Conservation (phyloP, 2,329 filamentous ascomycete genomes). For the Fusarium sp. region DNA sequence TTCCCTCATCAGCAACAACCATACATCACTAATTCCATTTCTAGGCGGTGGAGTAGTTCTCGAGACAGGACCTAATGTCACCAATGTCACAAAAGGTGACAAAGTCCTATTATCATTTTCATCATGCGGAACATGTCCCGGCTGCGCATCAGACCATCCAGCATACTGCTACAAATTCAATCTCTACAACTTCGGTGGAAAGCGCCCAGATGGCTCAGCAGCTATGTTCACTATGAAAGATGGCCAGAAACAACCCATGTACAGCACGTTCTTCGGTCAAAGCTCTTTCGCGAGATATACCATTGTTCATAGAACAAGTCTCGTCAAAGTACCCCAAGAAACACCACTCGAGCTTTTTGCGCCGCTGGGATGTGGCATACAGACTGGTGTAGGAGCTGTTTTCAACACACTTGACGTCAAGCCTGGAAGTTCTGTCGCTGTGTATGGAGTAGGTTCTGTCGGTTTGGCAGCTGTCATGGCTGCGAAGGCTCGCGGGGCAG, state of each 20-base stretch:
- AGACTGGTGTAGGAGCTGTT: conserved; percentile 26
- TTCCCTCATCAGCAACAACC: fast-evolving
- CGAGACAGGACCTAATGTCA: conserved; percentile 1
- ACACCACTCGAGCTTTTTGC: conserved; percentile 18
- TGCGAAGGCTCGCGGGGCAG: conserved; percentile 1
- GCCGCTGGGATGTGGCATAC: conserved; percentile 28
- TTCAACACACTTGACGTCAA: conserved; percentile 27
- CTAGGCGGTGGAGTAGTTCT: conserved; percentile 28
- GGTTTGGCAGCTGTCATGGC: conserved; percentile 34
- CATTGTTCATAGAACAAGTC: conserved; percentile 12
- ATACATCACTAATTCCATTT: background rate
- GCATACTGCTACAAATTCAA: conserved; percentile 29
- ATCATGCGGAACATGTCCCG: conserved; percentile 10
- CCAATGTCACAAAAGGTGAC: background rate
- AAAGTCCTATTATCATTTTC: conserved; percentile 29
- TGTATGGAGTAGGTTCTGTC: conserved; percentile 26
- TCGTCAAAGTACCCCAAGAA: conserved; percentile 16
- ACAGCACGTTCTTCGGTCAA: conserved; percentile 33
- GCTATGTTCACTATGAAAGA: background rate
- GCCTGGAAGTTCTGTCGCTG: conserved; percentile 11
- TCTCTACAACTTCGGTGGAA: conserved; percentile 19
- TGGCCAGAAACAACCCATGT: background rate
- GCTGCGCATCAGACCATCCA: conserved; percentile 19
- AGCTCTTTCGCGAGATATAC: conserved; percentile 27
- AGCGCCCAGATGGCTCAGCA: conserved; percentile 13